Evolutionary conservation across 2,329 filamentous ascomycete species (phyloP), one percentile per base, ranked within the genome.

Genomic region (Coleophoma eucalyptorum): DNA sequence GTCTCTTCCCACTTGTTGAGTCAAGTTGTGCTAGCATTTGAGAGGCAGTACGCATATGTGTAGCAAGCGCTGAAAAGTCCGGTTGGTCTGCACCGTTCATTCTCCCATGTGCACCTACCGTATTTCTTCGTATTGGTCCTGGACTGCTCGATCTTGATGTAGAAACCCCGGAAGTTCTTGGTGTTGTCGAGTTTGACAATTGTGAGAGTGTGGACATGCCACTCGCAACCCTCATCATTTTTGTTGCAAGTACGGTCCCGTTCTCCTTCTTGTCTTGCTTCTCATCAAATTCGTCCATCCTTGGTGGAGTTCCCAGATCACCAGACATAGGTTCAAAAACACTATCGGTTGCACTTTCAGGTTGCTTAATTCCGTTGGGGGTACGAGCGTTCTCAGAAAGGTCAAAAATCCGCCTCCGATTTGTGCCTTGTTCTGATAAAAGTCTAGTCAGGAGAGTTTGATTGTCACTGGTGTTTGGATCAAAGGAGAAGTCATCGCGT

Each of bases 1-100:
- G 89, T 33, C 89, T 78, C 69, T 93, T 94, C 26, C 88, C 86
- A 56, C 86, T 86, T 19, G 87, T 93, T 2, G 87, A 81, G 52
- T 94, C 89, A 10, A 94, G 76, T 62, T 94, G 89, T 13, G 89
- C 87, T 41, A 94, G 74, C 89, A 94, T 94, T 67, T 92, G 88
- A 13, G 89, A 90, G 4, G 89, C 89, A 4, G 89, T 91, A 18
- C 89, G 82, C 89, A 94, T 94, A 66, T 94, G 89, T 12, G 89
- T 92, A 12, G 89, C 90, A 32, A 94, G 72, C 3, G 89, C 89
- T 11, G 87, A 90, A 58, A 93, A 88, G 62, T 94, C 89, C 1
- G 87, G 86, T 64, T 90, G 87, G 52, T 91, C 87, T 11, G 79
- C 72, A 21, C 74, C 74, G 56, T 77, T 80, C 18, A 70, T 67